Percentiles rank a stretch among this genome's conserved stretches.
These are phyloP conservation scores for Schizosaccharomyces versatilis DNA, from an alignment of 1,139 yeast genomes.

Conservation along the genomic window DNA sequence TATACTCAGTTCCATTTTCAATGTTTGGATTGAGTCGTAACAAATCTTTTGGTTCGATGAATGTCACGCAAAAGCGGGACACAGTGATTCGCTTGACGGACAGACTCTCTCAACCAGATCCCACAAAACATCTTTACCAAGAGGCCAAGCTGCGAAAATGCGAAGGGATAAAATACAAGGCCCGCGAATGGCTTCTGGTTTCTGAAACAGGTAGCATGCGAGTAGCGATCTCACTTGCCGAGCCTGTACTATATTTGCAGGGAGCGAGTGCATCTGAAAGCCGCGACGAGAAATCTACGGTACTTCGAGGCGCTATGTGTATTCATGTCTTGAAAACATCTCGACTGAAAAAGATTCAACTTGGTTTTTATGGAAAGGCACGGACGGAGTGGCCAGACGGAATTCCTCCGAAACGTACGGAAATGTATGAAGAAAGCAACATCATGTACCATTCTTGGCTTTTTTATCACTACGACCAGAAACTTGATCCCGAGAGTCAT, in stretches of 20 bases:
- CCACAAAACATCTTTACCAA: background rate
- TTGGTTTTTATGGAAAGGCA: conserved; percentile 48
- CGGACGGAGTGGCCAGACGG: conserved; percentile 96
- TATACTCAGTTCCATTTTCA: no score
- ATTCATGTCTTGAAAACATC: conserved; percentile 51
- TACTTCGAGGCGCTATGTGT: conserved; percentile 62
- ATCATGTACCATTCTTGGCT: conserved; percentile 84
- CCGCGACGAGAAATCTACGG: conserved; percentile 50
- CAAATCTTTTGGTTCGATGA: no score
- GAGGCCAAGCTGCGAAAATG: background rate
- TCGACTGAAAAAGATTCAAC: conserved; percentile 44
- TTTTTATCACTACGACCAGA: conserved; percentile 30
- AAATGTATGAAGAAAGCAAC: conserved; percentile 40
- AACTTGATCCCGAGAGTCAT: background rate
- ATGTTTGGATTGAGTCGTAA: no score
- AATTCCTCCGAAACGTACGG: conserved; percentile 67
- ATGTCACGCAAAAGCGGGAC: background rate
- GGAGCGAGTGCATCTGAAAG: conserved; percentile 56
- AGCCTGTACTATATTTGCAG: conserved; percentile 54
- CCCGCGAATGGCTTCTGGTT: conserved; percentile 1
- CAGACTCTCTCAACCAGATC: background rate
- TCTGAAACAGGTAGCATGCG: background rate
- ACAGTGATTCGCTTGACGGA: background rate
- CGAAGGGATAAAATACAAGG: background rate
- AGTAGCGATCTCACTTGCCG: conserved; percentile 31